These are phyloP conservation scores for Coccomyxa sp. DNA, from an alignment of 139 green algal species.

Conservation along the genomic window DNA sequence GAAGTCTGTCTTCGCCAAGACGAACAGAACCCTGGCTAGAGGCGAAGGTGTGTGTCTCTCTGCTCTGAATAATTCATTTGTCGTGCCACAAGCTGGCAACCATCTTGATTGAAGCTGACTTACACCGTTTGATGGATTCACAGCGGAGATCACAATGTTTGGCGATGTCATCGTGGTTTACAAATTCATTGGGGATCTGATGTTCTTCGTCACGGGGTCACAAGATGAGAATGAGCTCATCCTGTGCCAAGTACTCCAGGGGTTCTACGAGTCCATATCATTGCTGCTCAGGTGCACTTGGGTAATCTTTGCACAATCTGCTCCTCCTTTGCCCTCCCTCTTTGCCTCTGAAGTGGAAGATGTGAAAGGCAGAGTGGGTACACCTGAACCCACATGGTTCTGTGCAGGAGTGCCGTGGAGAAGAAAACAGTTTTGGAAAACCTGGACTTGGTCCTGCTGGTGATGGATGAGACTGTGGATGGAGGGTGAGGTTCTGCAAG, in stretches of 20 bases:
- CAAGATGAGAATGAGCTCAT: slow-evolving; percentile 97
- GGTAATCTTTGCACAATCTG: not conserved
- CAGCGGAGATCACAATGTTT: slow-evolving; percentile 97
- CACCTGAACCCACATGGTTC: no score
- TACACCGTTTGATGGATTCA: not conserved
- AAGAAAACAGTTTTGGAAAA: slow-evolving; percentile 99
- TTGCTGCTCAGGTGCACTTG: slow-evolving; percentile 59
- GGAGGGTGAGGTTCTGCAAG: slow-evolving; percentile 55
- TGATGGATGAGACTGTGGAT: slow-evolving; percentile 95
- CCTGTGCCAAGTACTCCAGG: slow-evolving; percentile 78
- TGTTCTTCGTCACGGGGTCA: slow-evolving; percentile 93
- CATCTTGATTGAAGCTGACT: not conserved
- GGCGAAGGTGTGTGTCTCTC: slow-evolving; percentile 72
- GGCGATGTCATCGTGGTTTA: slow-evolving; percentile 94
- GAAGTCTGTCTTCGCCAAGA: slow-evolving; percentile 93
- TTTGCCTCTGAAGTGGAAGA: no score
- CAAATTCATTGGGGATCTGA: slow-evolving; percentile 94
- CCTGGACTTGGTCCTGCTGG: slow-evolving; percentile 94
- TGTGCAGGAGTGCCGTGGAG: slow-evolving; percentile 84
- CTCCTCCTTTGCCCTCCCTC: no score
- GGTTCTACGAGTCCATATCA: slow-evolving; percentile 84
- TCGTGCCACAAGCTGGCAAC: not conserved
- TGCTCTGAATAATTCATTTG: not conserved
- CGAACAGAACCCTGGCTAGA: slow-evolving; percentile 81
- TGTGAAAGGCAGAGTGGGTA: no score